Base-by-base conservation (phyloP, 495 filamentous ascomycete genomes). In the Letharia lupina region DNA sequence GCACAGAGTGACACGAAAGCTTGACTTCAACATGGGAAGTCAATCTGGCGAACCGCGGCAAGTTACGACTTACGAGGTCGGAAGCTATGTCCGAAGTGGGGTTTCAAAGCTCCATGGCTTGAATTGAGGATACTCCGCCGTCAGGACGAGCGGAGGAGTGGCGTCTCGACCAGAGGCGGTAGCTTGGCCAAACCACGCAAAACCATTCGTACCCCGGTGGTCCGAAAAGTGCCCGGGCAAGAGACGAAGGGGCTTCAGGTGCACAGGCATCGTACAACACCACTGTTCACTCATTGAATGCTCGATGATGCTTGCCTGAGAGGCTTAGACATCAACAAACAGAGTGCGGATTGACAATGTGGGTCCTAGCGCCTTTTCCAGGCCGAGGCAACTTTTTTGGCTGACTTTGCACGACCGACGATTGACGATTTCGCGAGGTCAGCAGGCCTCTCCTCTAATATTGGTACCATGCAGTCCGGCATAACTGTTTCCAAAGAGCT, bases 401-500 rank as follows among this genome's bases (percentile, higher is more conserved):
- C 37, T 42, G 28, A 63, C 40, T 42, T 42, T 13, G 40, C 40
- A 10, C 6, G 6, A 28, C n/a, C n/a, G 13, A 11, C 48, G 3
- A 2, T 47, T 47, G 7, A 50, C n/a, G 6, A 50, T 0, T 2
- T 50, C 1, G 48, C 23, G 5, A 23, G 10, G 33, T 45, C 18
- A 47, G 5, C 6, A 23, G 18, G 23, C 50, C 12, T 23, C 37
- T 28, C 23, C 23, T 28, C 35, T 41, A 60, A 50, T 15, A 13
- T 9, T 40, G 45, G 31, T 52, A 61, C 10, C 10, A 70, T 70
- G 68, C 68, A 70, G n/a, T 70, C 68, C n/a, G 68, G 68, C 11
- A 70, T 70, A 41, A 62, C 33, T 15, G 68, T 67, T 71, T 96
- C 94, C 65, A 75, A 85, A 74, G 91, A 96, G 79, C 91, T 98